A percentile compares a stretch with the other conserved stretches of the same genome.
These are phyloP conservation scores for Corynespora cassiicola DNA, from an alignment of 2,329 filamentous ascomycete genomes.

Conservation along the genomic window DNA sequence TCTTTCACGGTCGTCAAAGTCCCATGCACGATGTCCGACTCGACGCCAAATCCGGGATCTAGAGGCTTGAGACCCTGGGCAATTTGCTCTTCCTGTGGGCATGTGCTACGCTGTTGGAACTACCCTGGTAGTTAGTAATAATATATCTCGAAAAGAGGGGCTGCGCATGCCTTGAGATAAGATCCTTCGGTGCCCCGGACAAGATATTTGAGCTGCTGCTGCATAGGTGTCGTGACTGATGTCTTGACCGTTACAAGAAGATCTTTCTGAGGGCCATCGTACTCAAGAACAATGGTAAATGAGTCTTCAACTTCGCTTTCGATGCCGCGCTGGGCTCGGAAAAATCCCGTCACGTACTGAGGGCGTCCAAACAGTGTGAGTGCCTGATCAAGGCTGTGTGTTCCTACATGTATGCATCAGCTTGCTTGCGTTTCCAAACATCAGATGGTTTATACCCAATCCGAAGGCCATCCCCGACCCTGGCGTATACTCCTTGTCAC, in stretches of 20 bases:
- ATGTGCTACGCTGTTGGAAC: constrained; percentile 1
- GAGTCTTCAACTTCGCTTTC: constrained; percentile 8
- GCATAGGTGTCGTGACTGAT: neutral
- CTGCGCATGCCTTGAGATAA: no score
- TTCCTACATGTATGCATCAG: neutral
- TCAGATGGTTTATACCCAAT: no score
- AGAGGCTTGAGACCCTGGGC: neutral
- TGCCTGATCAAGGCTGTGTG: constrained; percentile 3
- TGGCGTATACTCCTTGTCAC: neutral
- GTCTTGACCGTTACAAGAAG: constrained; percentile 1
- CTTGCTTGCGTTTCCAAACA: no score
- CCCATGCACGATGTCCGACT: neutral
- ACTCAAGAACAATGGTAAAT: constrained; percentile 10
- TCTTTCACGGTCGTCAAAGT: constrained; percentile 1
- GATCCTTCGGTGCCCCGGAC: no score
- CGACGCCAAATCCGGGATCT: neutral
- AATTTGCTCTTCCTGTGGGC: constrained; percentile 1
- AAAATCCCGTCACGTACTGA: constrained; percentile 1
- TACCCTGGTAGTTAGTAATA: no score
- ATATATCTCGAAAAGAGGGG: neutral
- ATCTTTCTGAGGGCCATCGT: neutral
- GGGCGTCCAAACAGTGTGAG: constrained; percentile 2
- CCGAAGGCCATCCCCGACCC: no score
- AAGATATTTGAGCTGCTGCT: no score
- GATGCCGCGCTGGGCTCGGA: neutral